Evolutionary conservation across 2,329 filamentous ascomycete species (phyloP).

Genomic region (Apiospora koreana): DNA sequence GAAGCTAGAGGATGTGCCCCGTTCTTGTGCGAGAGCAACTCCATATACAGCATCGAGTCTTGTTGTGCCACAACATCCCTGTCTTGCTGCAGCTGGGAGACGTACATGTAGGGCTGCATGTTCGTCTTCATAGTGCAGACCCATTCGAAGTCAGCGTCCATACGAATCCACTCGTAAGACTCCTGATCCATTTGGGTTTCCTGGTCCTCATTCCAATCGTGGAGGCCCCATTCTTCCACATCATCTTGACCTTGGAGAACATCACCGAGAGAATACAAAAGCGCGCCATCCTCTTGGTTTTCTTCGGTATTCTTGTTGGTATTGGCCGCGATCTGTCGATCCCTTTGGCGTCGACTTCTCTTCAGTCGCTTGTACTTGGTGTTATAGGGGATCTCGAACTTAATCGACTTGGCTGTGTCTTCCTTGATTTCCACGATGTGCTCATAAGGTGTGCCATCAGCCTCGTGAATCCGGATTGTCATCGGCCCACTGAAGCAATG

Average conservation of each 20-base stretch:
- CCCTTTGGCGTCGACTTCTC: conserved; percentile 67
- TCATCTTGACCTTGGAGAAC: conserved; percentile 84
- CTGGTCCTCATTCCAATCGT: conserved; percentile 87
- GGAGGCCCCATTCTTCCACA: conserved; percentile 77
- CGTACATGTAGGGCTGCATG: conserved; percentile 96
- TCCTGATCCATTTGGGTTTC: conserved; percentile 92
- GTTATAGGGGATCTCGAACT: conserved; percentile 96
- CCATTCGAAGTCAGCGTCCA: conserved; percentile 99
- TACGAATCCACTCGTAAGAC: conserved; percentile 97
- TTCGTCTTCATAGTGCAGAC: conserved; percentile 79
- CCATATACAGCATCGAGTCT: conserved; percentile 75
- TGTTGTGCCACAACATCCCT: conserved; percentile 90
- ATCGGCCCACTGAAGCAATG: conserved; percentile 92
- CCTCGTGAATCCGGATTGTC: conserved; percentile 97
- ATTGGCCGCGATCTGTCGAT: conserved; percentile 52
- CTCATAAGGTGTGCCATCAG: conserved; percentile 96
- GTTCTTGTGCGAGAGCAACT: conserved; percentile 46
- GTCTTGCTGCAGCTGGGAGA: conserved; percentile 96
- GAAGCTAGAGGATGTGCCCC: conserved; percentile 78
- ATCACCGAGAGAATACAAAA: conserved; percentile 91
- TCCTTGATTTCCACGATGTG: conserved; percentile 97
- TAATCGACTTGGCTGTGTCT: conserved; percentile 69
- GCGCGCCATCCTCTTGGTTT: conserved; percentile 74
- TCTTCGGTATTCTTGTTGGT: conserved; percentile 39
- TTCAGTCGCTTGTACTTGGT: conserved; percentile 99